phyloP scores from a whole-genome alignment of 2,329 filamentous ascomycete genomes.

The Acrocalymma vagum region DNA sequence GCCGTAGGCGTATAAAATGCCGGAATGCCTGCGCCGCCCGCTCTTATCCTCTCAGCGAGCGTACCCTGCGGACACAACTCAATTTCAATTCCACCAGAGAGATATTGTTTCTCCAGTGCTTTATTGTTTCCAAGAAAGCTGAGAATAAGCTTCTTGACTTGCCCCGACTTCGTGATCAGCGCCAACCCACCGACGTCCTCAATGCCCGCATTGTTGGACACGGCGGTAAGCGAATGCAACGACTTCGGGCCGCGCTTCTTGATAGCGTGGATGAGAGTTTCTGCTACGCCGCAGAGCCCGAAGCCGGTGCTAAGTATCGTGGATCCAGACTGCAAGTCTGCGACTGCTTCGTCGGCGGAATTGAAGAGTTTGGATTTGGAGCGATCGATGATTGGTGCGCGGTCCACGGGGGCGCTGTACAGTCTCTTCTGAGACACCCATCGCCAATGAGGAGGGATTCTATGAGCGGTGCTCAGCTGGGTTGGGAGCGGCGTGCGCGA shows the following conservation, averaged over 20 bases:
- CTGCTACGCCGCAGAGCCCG: slow-evolving; percentile 49
- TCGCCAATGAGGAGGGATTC: slow-evolving; percentile 27
- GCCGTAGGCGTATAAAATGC: slow-evolving; percentile 83
- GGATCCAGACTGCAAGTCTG: slow-evolving; percentile 45
- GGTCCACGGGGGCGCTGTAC: slow-evolving; percentile 28
- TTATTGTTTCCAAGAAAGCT: slow-evolving; percentile 84
- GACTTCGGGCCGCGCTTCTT: slow-evolving; percentile 37
- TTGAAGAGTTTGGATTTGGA: slow-evolving; percentile 47
- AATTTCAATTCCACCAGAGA: slow-evolving; percentile 75
- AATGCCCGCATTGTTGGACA: slow-evolving; percentile 82
- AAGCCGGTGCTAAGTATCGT: slow-evolving; percentile 50
- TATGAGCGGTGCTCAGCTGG: slow-evolving; percentile 31
- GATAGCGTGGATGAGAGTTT: slow-evolving; percentile 48
- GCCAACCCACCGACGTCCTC: slow-evolving; percentile 72
- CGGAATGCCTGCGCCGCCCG: slow-evolving; percentile 78
- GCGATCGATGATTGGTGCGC: slow-evolving; percentile 42
- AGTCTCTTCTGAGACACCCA: slow-evolving; percentile 31
- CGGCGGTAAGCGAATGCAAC: slow-evolving; percentile 67
- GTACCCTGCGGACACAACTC: slow-evolving; percentile 82
- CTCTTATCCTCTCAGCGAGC: slow-evolving; percentile 74
- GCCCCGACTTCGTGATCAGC: slow-evolving; percentile 72
- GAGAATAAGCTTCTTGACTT: slow-evolving; percentile 76
- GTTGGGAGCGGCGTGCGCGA: slow-evolving; percentile 34
- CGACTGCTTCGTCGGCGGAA: slow-evolving; percentile 47
- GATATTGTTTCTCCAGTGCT: slow-evolving; percentile 75